phyloP scores from a whole-genome alignment of 371 early-diverging fungal genomes.

The Zychaea mexicana region DNA sequence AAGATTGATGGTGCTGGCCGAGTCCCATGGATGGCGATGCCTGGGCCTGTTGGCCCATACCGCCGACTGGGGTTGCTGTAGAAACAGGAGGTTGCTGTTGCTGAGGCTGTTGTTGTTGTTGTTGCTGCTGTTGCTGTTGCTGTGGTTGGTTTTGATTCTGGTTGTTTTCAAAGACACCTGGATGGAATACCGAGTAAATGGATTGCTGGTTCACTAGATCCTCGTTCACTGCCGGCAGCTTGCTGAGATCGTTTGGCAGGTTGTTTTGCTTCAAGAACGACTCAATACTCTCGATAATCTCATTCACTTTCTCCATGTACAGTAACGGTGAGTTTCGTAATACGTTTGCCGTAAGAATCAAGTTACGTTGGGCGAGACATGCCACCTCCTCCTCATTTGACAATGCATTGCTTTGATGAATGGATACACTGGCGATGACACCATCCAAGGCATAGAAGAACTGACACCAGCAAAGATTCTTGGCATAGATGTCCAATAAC shows the following conservation, averaged over 20 bases:
- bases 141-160: background rate
- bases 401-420: constrained; percentile 52
- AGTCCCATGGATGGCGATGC: background rate
- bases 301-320: constrained; percentile 56
- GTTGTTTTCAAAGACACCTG: constrained; percentile 22
- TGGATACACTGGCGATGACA: constrained; percentile 49
- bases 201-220: constrained; percentile 43
- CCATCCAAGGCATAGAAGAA: constrained; percentile 55
- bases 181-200: constrained; percentile 38
- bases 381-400: constrained; percentile 45
- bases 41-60: background rate
- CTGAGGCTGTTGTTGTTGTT: constrained; percentile 1
- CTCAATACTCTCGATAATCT: constrained; percentile 46
- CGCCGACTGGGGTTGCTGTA: background rate
- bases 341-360: constrained; percentile 45
- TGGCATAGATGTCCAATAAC: constrained; percentile 46
- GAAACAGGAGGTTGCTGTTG: constrained; percentile 4
- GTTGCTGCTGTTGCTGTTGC: constrained; percentile 2
- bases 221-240: constrained; percentile 43
- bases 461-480: constrained; percentile 47
- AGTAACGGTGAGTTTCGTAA: constrained; percentile 47
- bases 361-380: constrained; percentile 43
- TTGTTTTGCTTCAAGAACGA: constrained; percentile 39
- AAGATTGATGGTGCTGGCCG: background rate
- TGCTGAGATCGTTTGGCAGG: constrained; percentile 33